These are phyloP conservation scores for Curvularia lunata DNA, from an alignment of 2,329 filamentous ascomycete species.

Conservation along the genomic window DNA sequence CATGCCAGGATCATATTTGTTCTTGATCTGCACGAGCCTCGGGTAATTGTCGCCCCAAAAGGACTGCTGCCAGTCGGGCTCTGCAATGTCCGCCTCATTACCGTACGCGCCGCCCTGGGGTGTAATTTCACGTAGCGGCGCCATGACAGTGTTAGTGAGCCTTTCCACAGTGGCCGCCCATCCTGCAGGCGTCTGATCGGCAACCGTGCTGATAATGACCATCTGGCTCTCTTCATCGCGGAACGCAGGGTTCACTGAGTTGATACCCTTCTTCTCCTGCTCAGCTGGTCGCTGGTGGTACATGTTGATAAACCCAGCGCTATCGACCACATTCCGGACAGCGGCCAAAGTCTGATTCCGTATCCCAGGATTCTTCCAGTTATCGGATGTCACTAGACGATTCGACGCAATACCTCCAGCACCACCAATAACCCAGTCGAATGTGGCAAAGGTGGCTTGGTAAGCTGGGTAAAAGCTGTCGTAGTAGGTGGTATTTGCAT, in stretches of 20 bases:
- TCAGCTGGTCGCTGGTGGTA: conserved; percentile 38
- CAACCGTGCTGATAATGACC: conserved; percentile 29
- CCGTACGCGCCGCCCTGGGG: conserved; percentile 44
- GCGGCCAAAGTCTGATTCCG: conserved; percentile 37
- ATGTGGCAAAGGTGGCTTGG: conserved; percentile 34
- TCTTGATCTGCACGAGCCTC: conserved; percentile 36
- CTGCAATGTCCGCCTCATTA: conserved; percentile 51
- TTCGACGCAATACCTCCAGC: conserved; percentile 40
- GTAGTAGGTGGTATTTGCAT: conserved; percentile 30
- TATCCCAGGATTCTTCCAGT: conserved; percentile 38
- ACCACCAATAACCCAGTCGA: conserved; percentile 38
- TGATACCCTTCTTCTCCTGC: conserved; percentile 26
- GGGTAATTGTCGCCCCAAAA: conserved; percentile 51
- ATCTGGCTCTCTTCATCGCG: conserved; percentile 35
- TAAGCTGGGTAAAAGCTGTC: conserved; percentile 41
- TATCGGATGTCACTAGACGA: conserved; percentile 45
- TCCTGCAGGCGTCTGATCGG: conserved; percentile 31
- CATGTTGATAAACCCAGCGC: conserved; percentile 25
- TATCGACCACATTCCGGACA: conserved; percentile 31
- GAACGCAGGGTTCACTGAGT: conserved; percentile 42
- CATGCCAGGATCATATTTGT: conserved; percentile 39
- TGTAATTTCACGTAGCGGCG: conserved; percentile 31
- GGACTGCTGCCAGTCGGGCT: conserved; percentile 48
- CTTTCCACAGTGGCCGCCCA: conserved; percentile 27
- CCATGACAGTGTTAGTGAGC: conserved; percentile 32